These are phyloP conservation scores for Sporothrix variecibatus DNA, from an alignment of 2,329 filamentous ascomycete genomes.

Conservation along the genomic window DNA sequence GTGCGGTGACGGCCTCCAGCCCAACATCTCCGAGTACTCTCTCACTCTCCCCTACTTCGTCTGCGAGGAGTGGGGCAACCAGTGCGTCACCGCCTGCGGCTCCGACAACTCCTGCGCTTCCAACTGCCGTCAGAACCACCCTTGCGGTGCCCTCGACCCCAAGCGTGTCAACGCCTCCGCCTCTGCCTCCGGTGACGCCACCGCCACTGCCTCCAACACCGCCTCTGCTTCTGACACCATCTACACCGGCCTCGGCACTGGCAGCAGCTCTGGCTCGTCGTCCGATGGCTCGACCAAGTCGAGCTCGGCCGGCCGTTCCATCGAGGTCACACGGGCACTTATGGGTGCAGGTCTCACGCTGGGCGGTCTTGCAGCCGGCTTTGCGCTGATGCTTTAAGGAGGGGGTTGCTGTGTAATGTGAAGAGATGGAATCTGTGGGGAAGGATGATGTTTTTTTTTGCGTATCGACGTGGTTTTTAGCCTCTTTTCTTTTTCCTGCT, in stretches of 20 bases:
- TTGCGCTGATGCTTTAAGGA: slow-evolving; percentile 46
- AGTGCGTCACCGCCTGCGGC: slow-evolving; percentile 64
- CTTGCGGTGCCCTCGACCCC: slow-evolving; percentile 71
- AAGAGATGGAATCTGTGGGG: neutral
- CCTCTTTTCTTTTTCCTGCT: neutral
- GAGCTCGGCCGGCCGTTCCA: slow-evolving; percentile 26
- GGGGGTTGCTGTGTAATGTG: neutral
- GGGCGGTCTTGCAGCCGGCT: slow-evolving; percentile 35
- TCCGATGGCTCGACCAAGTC: slow-evolving; percentile 15
- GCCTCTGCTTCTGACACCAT: slow-evolving; percentile 36
- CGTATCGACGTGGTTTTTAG: neutral
- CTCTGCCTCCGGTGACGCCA: slow-evolving; percentile 46
- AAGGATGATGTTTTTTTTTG: neutral
- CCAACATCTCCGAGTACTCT: slow-evolving; percentile 75
- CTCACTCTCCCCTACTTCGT: slow-evolving; percentile 77
- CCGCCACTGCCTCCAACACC: slow-evolving; percentile 40
- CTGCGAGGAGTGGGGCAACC: slow-evolving; percentile 69
- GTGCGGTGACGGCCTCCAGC: slow-evolving; percentile 65
- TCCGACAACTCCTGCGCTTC: slow-evolving; percentile 59
- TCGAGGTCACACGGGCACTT: slow-evolving; percentile 39
- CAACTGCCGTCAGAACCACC: slow-evolving; percentile 65
- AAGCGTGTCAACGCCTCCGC: slow-evolving; percentile 58
- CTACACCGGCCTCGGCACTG: slow-evolving; percentile 40
- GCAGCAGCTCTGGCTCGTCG: slow-evolving; percentile 11
- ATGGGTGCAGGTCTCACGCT: slow-evolving; percentile 33